phyloP scores from a whole-genome alignment of 352 stramenopile genomes.

The Globisporangium rhizosaccharum region DNA sequence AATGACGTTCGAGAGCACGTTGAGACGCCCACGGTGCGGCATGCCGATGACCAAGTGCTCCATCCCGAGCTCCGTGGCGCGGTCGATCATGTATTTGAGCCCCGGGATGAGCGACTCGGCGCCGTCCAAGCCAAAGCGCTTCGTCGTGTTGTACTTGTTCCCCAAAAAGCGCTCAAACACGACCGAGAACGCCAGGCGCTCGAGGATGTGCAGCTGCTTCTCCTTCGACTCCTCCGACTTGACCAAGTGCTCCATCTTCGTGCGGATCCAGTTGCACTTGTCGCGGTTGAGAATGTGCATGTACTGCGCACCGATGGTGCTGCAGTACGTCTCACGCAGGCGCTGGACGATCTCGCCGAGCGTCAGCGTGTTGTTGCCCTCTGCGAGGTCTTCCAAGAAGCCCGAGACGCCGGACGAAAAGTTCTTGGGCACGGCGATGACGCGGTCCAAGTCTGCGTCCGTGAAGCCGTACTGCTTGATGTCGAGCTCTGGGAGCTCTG shows the following conservation, averaged over 20 bases:
- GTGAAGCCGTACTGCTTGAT: constrained; percentile 92
- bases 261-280: constrained; percentile 98
- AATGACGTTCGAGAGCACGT: constrained; percentile 98
- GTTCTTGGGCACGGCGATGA: constrained; percentile 83
- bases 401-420: constrained; percentile 86
- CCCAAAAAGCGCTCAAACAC: constrained; percentile 98
- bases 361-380: constrained; percentile 78
- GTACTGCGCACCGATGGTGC: constrained; percentile 96
- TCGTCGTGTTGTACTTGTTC: constrained; percentile 99
- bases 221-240: constrained; percentile 75
- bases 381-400: constrained; percentile 80
- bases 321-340: constrained; percentile 97
- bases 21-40: constrained; percentile 95
- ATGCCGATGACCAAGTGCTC: constrained; percentile 98
- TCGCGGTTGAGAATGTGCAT: constrained; percentile 97
- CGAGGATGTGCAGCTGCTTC: constrained; percentile 96
- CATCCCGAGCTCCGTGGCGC: constrained; percentile 91
- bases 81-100: constrained; percentile 96
- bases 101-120: constrained; percentile 93
- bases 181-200: constrained; percentile 96
- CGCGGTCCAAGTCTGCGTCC: constrained; percentile 85
- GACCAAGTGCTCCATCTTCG: constrained; percentile 78
- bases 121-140: constrained; percentile 97
- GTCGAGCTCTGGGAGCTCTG: constrained; percentile 79
- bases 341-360: constrained; percentile 93